Conservation (phyloP, 2,329 filamentous ascomycete genomes). For the Cercospora nicotianae region DNA sequence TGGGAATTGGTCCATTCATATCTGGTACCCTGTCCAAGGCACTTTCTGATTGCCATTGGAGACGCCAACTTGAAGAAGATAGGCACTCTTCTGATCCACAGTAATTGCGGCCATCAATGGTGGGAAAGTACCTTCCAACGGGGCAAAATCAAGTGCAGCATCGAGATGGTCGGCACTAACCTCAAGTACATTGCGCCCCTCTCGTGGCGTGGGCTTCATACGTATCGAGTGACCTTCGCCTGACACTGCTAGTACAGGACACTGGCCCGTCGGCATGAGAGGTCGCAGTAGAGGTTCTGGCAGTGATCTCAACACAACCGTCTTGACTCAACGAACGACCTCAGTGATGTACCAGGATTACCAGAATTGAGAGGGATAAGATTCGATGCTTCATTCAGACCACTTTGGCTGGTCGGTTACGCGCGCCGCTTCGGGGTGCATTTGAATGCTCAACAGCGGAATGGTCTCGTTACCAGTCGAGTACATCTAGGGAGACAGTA, state of each 20-base stretch:
- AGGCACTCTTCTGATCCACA: slow-evolving; percentile 15
- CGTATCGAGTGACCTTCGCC: slow-evolving; percentile 6
- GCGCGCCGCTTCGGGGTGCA: background rate
- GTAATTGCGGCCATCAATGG: slow-evolving; percentile 9
- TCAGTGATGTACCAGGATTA: background rate
- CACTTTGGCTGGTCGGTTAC: background rate
- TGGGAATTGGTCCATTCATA: slow-evolving; percentile 22
- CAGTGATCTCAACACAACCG: background rate
- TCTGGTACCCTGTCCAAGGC: slow-evolving; percentile 20
- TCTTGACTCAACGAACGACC: background rate
- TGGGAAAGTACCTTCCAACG: slow-evolving; percentile 9
- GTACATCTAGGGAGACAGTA: background rate
- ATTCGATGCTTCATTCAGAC: background rate
- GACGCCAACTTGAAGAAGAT: slow-evolving; percentile 8
- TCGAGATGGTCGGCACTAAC: slow-evolving; percentile 2
- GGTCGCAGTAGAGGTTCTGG: background rate
- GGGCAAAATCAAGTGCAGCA: slow-evolving; percentile 3
- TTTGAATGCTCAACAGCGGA: background rate
- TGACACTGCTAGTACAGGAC: background rate
- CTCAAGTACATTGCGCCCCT: background rate
- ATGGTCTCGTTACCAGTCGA: background rate
- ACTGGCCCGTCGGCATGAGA: background rate
- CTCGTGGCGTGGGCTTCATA: slow-evolving; percentile 1
- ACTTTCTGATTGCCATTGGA: slow-evolving; percentile 19
- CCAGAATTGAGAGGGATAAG: background rate